Conservation (phyloP, 1,139 yeast genomes). For the Hyphopichia buzzinii region DNA sequence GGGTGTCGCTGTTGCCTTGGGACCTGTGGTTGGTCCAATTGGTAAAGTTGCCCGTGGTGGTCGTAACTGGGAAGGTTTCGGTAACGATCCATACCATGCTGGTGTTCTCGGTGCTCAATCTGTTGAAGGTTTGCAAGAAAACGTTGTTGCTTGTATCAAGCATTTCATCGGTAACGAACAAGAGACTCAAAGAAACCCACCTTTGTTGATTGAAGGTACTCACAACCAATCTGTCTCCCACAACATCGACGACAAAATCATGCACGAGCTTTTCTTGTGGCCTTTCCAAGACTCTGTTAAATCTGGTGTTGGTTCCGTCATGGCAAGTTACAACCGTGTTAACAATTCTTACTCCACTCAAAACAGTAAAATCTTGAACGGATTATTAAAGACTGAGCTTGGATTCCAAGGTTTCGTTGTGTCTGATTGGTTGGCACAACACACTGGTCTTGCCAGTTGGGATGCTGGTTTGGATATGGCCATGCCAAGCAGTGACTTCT, state of each 20-base stretch:
- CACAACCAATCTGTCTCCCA: conserved; percentile 3
- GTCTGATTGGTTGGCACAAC: conserved; percentile 4
- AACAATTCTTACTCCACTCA: conserved; percentile 2
- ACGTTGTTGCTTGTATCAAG: conserved; percentile 3
- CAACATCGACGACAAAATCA: conserved; percentile 4
- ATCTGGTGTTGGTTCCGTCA: conserved; percentile 5
- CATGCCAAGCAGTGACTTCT: conserved; percentile 4
- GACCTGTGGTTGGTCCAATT: conserved; percentile 7
- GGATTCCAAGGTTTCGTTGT: conserved; percentile 6
- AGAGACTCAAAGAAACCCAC: conserved; percentile 6
- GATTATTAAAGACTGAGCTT: conserved; percentile 4
- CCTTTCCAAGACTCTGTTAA: conserved; percentile 6
- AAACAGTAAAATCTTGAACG: conserved; percentile 3
- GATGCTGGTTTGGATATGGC: conserved; percentile 5
- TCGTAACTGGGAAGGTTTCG: conserved; percentile 5
- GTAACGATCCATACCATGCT: conserved; percentile 4
- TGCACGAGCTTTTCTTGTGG: conserved; percentile 6
- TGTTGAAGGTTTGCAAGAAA: conserved; percentile 5
- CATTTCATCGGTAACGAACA: conserved; percentile 6
- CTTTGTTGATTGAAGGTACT: not conserved
- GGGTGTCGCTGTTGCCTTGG: conserved; percentile 3
- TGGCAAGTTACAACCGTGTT: conserved; percentile 4
- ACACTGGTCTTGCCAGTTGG: conserved; percentile 3
- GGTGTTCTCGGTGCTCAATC: conserved; percentile 4
- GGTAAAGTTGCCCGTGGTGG: conserved; percentile 4